Percentiles rank a stretch among this genome's conserved stretches.
phyloP scores from a whole-genome alignment of 768 basidiomycete species.

The Mycena kentingensis region DNA sequence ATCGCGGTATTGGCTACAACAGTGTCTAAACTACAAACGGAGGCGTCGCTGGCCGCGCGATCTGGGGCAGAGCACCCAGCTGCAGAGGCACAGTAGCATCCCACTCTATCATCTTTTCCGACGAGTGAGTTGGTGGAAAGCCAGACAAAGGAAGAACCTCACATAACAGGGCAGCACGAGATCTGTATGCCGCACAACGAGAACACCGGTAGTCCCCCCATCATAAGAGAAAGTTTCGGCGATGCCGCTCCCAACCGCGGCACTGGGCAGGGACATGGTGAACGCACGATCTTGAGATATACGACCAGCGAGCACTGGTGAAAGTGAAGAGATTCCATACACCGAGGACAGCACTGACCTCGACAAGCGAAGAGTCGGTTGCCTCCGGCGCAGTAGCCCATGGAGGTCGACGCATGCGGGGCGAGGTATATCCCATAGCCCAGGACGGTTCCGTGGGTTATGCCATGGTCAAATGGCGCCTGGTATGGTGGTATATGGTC shows the following conservation, averaged over 20 bases:
- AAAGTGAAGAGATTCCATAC: background rate
- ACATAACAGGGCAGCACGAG: constrained; percentile 18
- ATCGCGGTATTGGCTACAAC: background rate
- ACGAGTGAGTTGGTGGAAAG: too few relatives aligned
- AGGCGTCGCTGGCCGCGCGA: background rate
- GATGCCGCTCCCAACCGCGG: constrained; percentile 2
- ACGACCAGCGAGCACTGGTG: background rate
- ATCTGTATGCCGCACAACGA: constrained; percentile 11
- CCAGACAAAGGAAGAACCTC: too few relatives aligned
- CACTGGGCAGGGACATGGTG: background rate
- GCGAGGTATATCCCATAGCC: constrained; percentile 21
- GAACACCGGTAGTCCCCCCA: background rate
- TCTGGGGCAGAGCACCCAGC: too few relatives aligned
- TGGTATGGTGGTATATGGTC: too few relatives aligned
- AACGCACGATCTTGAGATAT: background rate
- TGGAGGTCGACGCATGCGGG: constrained; percentile 1
- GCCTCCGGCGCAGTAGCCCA: constrained; percentile 2
- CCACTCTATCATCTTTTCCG: constrained; percentile 8
- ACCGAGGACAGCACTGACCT: constrained; percentile 2
- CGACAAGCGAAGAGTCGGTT: constrained; percentile 18
- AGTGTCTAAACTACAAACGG: background rate
- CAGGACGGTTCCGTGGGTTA: constrained; percentile 1
- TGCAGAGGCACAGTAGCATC: background rate
- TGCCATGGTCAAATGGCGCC: too few relatives aligned
- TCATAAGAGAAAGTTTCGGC: constrained; percentile 10